phyloP scores from a whole-genome alignment of 805 yeast genomes.

The Diddensiella caesifluorescens region DNA sequence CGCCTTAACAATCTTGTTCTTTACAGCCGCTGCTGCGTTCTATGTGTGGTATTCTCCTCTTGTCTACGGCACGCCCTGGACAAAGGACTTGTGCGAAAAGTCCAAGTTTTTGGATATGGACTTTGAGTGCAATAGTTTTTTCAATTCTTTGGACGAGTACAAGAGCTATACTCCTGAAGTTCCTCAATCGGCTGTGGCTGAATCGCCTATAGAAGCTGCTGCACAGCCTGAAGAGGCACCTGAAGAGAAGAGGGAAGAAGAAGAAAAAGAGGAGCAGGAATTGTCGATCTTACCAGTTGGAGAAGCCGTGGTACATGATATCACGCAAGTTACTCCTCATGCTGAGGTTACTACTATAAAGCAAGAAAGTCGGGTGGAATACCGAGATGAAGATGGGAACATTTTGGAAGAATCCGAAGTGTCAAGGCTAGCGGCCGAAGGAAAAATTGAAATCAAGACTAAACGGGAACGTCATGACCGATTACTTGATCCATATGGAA shows the following conservation, averaged over 20 bases:
- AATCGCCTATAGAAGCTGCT: not conserved
- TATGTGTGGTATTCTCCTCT: conserved; percentile 65
- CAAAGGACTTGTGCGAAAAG: conserved; percentile 55
- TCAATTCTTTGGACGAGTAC: conserved; percentile 29
- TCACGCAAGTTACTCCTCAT: conserved; percentile 4
- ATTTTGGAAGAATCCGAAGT: conserved; percentile 26
- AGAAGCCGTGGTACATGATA: conserved; percentile 6
- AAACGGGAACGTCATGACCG: conserved; percentile 5
- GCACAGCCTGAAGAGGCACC: conserved; percentile 3
- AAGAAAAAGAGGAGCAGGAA: conserved; percentile 5
- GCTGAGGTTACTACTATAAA: not conserved
- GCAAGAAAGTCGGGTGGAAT: conserved; percentile 24
- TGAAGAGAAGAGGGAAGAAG: conserved; percentile 7
- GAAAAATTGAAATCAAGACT: conserved; percentile 17
- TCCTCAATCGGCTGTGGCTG: conserved; percentile 1
- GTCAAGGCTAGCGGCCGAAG: conserved; percentile 14
- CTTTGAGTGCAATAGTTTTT: conserved; percentile 66
- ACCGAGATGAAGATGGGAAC: conserved; percentile 38
- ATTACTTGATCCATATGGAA: conserved; percentile 14
- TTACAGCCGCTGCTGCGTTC: conserved; percentile 46
- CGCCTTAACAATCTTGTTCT: conserved; percentile 43
- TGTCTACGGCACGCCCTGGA: conserved; percentile 78
- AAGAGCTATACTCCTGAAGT: conserved; percentile 13
- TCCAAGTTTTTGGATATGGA: conserved; percentile 76
- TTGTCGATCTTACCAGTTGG: not conserved